Evolutionary conservation across 2,329 filamentous ascomycete genomes (phyloP), one percentile per base, ranked within the genome.

Genomic region (Apiospora malaysiana): DNA sequence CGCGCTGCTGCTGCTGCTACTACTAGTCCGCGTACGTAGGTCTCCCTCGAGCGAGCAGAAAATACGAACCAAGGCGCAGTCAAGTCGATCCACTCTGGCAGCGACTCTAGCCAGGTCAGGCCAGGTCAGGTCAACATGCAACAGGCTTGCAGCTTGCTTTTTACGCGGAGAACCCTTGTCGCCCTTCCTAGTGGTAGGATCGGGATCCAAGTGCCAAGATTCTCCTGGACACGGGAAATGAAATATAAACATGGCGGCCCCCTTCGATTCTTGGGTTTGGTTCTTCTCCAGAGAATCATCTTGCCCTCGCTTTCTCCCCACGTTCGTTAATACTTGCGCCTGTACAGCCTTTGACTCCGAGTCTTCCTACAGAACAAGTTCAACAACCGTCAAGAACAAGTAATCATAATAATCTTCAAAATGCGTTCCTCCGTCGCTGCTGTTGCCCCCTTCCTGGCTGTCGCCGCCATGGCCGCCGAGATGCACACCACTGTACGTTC

Each of bases 381-480:
- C 56, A 63, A 40, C 56, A 63, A 40, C 27, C 40, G 56, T 40
- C 56, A 63, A 63, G 56, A 63, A 63, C 27, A 40, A 63, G 21
- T 63, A 63, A 32, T 63, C 56, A 69, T 59, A 66, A 59, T 56
- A 56, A 59, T 66, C 59, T 45, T 70, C 70, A 73, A 73, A 65
- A 73, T 73, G 72, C 72, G 72, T 71, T 73, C 68, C 49, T 73
- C 70, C 70, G 66, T 71, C 69, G 65, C 70, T 27, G 68, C 71
- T 67, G 72, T 63, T 43, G 69, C 70, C 43, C 63, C 72, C 68
- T 18, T 72, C 69, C 69, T 73, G 2, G 72, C 72, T 12, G 32
- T 51, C 32, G 69, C 66, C 65, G 72, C 71, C 67, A 69, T 72
- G 69, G 71, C 70, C 56, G 66, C 71, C 59, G 71, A 72, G 25